These are phyloP conservation scores for Rhizopogon sp. DNA, from an alignment of 768 basidiomycete species.

Conservation along the genomic window DNA sequence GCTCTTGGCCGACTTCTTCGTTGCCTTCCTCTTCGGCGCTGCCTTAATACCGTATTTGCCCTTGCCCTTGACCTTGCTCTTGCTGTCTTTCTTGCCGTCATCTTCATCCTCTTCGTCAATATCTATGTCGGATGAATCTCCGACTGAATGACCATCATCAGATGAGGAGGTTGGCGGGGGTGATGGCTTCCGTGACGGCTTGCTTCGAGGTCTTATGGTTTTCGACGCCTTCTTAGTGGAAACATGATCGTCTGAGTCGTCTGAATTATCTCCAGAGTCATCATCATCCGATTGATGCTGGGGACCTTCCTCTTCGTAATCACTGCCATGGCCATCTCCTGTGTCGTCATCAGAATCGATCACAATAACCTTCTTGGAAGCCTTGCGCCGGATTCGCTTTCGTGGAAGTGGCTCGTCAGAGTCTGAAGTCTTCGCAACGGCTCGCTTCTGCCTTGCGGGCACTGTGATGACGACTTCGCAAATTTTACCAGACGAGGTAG, in stretches of 20 bases:
- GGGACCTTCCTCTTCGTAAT: conserved; percentile 25
- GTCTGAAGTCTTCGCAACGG: conserved; percentile 16
- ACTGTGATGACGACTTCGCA: conserved; percentile 57
- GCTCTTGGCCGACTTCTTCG: conserved; percentile 22
- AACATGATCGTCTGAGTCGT: conserved; percentile 20
- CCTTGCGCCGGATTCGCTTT: conserved; percentile 32
- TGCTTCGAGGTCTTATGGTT: conserved; percentile 10
- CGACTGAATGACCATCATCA: conserved; percentile 19
- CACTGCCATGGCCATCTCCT: conserved; percentile 20
- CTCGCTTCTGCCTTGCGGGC: conserved; percentile 14
- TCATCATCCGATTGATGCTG: conserved; percentile 30
- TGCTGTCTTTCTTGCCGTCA: conserved; percentile 18
- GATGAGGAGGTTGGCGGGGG: conserved; percentile 24
- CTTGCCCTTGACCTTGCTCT: conserved; percentile 12
- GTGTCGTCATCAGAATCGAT: conserved; percentile 52
- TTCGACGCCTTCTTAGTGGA: conserved; percentile 18
- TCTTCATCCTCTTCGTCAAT: conserved; percentile 20
- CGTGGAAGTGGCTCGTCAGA: conserved; percentile 31
- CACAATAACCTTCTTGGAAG: conserved; percentile 32
- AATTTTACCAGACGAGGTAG: conserved; percentile 33
- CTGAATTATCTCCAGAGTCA: conserved; percentile 23
- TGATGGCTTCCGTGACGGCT: conserved; percentile 15
- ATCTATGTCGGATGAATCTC: conserved; percentile 20
- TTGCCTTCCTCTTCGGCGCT: conserved; percentile 26
- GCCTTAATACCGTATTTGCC: conserved; percentile 4